Percentiles rank a stretch among this genome's conserved stretches.
These are phyloP conservation scores for Inga oerstediana DNA, from an alignment of 306 rosid species.

Conservation along the genomic window DNA sequence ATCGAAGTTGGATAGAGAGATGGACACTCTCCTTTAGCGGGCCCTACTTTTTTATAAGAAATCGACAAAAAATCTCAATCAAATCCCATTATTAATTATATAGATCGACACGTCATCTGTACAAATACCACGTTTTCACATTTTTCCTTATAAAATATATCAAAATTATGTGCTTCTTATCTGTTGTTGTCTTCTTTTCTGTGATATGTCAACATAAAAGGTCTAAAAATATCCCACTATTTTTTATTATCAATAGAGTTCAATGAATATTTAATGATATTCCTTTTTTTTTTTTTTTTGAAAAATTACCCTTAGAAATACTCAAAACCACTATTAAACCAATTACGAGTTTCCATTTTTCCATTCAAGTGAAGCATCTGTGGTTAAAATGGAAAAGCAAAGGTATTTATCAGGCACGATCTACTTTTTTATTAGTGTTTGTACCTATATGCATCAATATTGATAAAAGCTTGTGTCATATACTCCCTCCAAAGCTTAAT, in stretches of 20 bases:
- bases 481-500: no score
- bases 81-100: not conserved
- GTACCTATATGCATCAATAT: not conserved
- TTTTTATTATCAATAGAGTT: no score
- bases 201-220: not conserved
- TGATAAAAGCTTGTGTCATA: no score
- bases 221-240: no score
- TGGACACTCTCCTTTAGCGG: not conserved
- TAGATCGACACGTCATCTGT: not conserved
- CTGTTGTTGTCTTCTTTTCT: not conserved
- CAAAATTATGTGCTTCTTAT: not conserved
- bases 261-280: no score
- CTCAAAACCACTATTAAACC: not conserved
- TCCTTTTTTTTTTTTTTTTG: no score
- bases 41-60: constrained; percentile 5
- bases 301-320: not conserved
- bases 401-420: not conserved
- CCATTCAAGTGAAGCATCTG: no score
- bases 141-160: not conserved
- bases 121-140: not conserved
- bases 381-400: not conserved
- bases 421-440: not conserved
- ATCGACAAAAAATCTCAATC: not conserved
- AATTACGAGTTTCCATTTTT: not conserved
- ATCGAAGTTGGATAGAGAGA: constrained; percentile 6